Percentiles rank a stretch among this genome's conserved stretches.
phyloP scores from a whole-genome alignment of 148 eudicot species.

The Rhododendron kiyosumense region DNA sequence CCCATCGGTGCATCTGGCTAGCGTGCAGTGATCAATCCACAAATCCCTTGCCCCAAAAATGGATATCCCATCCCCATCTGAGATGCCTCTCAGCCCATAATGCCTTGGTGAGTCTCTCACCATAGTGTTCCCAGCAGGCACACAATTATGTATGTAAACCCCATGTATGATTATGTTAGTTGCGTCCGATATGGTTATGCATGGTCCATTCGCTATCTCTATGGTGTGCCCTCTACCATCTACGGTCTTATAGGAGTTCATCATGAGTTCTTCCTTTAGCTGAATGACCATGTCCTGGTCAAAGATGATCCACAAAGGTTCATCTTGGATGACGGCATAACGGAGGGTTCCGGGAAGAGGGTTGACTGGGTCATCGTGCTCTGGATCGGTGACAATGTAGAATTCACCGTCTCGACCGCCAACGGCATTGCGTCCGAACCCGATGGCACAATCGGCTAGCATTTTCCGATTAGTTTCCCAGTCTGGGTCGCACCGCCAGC shows the following conservation, averaged over 20 bases:
- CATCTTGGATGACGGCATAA: conserved; percentile 19
- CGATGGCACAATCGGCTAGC: conserved; percentile 19
- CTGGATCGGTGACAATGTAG: conserved; percentile 16
- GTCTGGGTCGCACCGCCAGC: conserved; percentile 24
- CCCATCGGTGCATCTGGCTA: conserved; percentile 15
- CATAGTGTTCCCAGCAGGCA: conserved; percentile 19
- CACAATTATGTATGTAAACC: conserved; percentile 22
- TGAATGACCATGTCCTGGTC: conserved; percentile 19
- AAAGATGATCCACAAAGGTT: conserved; percentile 21
- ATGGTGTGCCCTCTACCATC: conserved; percentile 17
- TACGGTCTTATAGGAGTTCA: conserved; percentile 26
- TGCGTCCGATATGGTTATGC: conserved; percentile 12
- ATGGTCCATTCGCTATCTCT: conserved; percentile 18
- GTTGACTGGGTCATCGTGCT: conserved; percentile 13
- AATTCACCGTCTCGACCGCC: conserved; percentile 21
- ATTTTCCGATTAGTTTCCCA: conserved; percentile 23
- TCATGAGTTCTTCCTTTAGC: conserved; percentile 14
- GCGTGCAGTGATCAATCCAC: conserved; percentile 21
- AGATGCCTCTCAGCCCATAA: conserved; percentile 13
- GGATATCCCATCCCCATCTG: conserved; percentile 26
- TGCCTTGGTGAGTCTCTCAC: conserved; percentile 16
- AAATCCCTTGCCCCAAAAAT: conserved; percentile 13
- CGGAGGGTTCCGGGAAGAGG: conserved; percentile 19
- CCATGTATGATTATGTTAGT: conserved; percentile 20
- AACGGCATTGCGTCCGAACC: conserved; percentile 20